Conservation (phyloP, 2,329 filamentous ascomycete genomes). For the Clonostachys sp. region DNA sequence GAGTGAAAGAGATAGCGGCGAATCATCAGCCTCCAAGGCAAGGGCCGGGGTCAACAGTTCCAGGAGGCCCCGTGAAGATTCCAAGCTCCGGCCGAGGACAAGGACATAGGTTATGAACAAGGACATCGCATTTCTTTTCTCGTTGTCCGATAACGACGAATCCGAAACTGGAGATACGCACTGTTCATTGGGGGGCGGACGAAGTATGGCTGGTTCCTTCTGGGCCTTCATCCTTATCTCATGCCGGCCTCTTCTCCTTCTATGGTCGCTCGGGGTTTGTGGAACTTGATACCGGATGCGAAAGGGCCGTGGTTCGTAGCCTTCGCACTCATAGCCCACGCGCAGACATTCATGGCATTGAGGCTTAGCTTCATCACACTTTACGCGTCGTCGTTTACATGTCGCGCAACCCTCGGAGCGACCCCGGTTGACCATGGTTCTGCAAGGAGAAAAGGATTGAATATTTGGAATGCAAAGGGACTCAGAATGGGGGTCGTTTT, state of each 20-base stretch:
- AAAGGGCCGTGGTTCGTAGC: neutral
- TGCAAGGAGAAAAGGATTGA: too few species aligned
- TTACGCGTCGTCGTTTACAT: slow-evolving; percentile 18
- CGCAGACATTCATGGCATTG: slow-evolving; percentile 6
- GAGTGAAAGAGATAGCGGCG: slow-evolving; percentile 6
- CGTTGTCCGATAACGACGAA: too few species aligned
- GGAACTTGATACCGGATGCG: too few species aligned
- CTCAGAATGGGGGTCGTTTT: too few species aligned
- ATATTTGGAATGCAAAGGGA: too few species aligned
- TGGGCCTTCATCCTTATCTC: slow-evolving; percentile 3
- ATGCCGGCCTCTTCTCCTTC: slow-evolving; percentile 2
- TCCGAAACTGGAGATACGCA: neutral
- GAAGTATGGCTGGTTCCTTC: neutral
- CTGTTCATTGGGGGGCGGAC: neutral
- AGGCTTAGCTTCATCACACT: slow-evolving; percentile 20
- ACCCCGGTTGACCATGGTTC: neutral
- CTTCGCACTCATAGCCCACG: neutral
- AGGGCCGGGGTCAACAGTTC: slow-evolving; percentile 6
- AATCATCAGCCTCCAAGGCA: slow-evolving; percentile 6
- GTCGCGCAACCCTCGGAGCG: neutral
- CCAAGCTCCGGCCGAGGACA: slow-evolving; percentile 7
- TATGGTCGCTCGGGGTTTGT: too few species aligned
- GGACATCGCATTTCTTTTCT: neutral
- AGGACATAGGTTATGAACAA: slow-evolving; percentile 9
- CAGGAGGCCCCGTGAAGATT: slow-evolving; percentile 9